Conservation (phyloP, 345 rosid species). For the Rhodamnia rubescens region DNA sequence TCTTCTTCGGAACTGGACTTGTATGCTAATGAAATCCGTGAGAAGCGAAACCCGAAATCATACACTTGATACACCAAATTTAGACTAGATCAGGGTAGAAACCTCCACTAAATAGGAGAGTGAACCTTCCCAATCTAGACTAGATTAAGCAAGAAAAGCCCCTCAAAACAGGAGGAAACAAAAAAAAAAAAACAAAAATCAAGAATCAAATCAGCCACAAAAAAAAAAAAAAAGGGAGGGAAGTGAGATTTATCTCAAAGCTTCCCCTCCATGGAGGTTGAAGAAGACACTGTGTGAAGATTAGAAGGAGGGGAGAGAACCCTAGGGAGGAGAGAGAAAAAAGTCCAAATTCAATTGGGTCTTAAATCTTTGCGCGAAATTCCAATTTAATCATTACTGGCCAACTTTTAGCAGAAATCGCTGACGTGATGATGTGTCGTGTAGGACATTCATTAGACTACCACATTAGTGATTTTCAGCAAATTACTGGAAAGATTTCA, state of each 20-base stretch:
- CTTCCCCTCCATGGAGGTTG: neutral
- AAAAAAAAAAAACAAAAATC: too few species aligned
- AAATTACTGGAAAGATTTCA: too few species aligned
- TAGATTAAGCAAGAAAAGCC: too few species aligned
- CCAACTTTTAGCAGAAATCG: too few species aligned
- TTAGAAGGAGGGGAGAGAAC: neutral
- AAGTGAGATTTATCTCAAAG: too few species aligned
- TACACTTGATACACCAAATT: neutral
- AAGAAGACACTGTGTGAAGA: neutral
- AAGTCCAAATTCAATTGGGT: too few species aligned
- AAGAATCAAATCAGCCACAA: neutral
- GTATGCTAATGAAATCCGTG: neutral
- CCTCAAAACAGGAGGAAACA: neutral
- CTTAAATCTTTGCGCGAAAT: too few species aligned
- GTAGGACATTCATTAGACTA: too few species aligned
- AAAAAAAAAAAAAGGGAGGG: neutral
- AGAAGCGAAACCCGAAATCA: neutral
- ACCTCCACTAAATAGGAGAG: neutral
- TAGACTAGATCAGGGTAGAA: neutral
- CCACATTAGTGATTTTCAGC: too few species aligned
- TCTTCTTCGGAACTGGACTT: neutral
- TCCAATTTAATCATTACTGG: too few species aligned
- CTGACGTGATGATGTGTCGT: too few species aligned
- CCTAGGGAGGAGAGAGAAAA: too few species aligned
- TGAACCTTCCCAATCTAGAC: neutral